Percentiles rank a stretch among this genome's conserved stretches.
Conservation (phyloP, 169 alveolate species). For the Plasmodium falciparum region DNA sequence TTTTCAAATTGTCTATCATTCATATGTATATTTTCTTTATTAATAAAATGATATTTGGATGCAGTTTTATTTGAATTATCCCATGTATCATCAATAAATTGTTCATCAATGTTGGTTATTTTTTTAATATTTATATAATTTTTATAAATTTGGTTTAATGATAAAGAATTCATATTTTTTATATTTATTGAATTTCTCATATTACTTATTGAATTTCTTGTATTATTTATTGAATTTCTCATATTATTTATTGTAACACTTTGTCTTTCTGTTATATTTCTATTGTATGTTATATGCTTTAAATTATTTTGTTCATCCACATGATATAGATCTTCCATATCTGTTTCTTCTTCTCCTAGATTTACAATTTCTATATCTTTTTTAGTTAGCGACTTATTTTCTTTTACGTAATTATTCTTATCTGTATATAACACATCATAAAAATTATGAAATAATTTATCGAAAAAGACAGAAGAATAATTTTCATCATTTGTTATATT, state of each 20-base stretch:
- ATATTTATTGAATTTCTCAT: background rate
- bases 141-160: conserved; percentile 8
- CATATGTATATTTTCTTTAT: background rate
- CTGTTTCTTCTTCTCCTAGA: conserved; percentile 12
- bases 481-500: conserved; percentile 49
- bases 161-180: background rate
- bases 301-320: conserved; percentile 1
- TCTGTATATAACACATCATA: conserved; percentile 19
- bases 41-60: conserved; percentile 15
- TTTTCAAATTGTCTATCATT: background rate
- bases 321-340: conserved; percentile 12
- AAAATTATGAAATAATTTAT: conserved; percentile 44
- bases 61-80: background rate
- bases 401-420: background rate
- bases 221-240: background rate
- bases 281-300: background rate
- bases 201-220: background rate
- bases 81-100: conserved; percentile 38
- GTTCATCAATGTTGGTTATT: conserved; percentile 37
- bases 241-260: background rate
- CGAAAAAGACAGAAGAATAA: conserved; percentile 29
- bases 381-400: background rate
- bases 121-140: conserved; percentile 33
- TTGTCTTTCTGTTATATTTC: too few species aligned
- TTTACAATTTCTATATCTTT: conserved; percentile 23